Evolutionary conservation across 108 stramenopile species (phyloP).

Genomic region (Seminavis robusta): DNA sequence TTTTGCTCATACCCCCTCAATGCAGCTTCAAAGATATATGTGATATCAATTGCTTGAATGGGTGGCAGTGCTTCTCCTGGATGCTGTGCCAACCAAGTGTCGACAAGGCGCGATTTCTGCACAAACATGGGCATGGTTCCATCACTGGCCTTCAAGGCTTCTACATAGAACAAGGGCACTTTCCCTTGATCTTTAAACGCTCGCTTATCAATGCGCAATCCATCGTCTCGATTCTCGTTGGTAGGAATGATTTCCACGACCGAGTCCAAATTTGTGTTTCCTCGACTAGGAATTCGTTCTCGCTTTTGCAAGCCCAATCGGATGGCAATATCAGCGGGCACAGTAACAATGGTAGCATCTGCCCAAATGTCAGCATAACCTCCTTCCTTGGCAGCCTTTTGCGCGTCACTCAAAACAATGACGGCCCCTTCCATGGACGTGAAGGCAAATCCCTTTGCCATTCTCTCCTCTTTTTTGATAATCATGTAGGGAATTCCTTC

Average conservation of each 20-base stretch:
- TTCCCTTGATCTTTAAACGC: constrained; percentile 1
- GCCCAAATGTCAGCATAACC: constrained; percentile 7
- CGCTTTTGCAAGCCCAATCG: not conserved
- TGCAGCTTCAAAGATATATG: not conserved
- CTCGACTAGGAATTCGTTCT: not conserved
- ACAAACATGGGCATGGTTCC: constrained; percentile 1
- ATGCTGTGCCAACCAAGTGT: constrained; percentile 2
- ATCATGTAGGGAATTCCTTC: constrained; percentile 8
- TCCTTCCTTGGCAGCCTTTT: not conserved
- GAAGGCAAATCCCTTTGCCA: constrained; percentile 5
- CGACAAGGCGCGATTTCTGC: not conserved
- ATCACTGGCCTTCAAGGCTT: not conserved
- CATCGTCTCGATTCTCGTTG: not conserved
- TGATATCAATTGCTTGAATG: constrained; percentile 3
- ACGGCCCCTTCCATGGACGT: not conserved
- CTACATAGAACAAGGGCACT: constrained; percentile 3
- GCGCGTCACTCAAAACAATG: constrained; percentile 1
- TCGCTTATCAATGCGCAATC: not conserved
- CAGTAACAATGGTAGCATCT: constrained; percentile 7
- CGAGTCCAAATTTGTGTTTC: not conserved
- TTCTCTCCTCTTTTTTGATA: not conserved
- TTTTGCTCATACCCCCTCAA: not conserved
- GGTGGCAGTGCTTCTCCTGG: not conserved
- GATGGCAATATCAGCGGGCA: constrained; percentile 8
- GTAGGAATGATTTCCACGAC: not conserved